Evolutionary conservation across 2,329 filamentous ascomycete genomes (phyloP).

Genomic region (Phyllosticta citriasiana): DNA sequence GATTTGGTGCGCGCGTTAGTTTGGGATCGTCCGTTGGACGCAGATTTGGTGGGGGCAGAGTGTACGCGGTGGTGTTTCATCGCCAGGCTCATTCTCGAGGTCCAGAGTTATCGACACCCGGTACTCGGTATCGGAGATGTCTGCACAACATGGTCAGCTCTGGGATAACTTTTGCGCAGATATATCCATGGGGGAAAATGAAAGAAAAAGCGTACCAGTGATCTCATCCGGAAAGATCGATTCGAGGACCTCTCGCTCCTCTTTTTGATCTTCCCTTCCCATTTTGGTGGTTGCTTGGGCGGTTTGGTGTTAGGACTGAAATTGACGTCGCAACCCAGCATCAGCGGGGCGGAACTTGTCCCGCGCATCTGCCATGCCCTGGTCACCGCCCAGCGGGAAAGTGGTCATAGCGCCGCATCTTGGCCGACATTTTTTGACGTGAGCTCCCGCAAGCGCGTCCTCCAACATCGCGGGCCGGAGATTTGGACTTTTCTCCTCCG

Average conservation of each 20-base stretch:
- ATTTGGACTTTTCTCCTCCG: background rate
- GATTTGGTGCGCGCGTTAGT: constrained; percentile 5
- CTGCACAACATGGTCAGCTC: constrained; percentile 36
- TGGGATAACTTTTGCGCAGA: constrained; percentile 6
- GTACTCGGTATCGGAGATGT: constrained; percentile 83
- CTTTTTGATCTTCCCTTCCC: constrained; percentile 72
- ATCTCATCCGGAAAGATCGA: constrained; percentile 99
- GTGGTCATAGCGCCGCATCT: background rate
- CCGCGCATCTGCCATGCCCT: background rate
- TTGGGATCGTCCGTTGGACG: background rate
- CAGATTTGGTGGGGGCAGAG: background rate
- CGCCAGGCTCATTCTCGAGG: constrained; percentile 51
- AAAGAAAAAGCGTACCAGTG: constrained; percentile 49
- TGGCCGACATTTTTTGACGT: constrained; percentile 7
- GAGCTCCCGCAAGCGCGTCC: background rate
- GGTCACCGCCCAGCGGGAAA: background rate
- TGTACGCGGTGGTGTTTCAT: constrained; percentile 49
- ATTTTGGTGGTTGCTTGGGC: constrained; percentile 20
- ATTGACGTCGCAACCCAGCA: background rate
- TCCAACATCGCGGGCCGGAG: background rate
- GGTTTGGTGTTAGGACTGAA: background rate
- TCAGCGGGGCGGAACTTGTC: background rate
- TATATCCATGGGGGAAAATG: too few relatives aligned
- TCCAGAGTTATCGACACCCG: constrained; percentile 81
- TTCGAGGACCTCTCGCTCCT: constrained; percentile 95